Evolutionary conservation across 306 rosid species (phyloP).

Genomic region (Lathyrus oleraceus): DNA sequence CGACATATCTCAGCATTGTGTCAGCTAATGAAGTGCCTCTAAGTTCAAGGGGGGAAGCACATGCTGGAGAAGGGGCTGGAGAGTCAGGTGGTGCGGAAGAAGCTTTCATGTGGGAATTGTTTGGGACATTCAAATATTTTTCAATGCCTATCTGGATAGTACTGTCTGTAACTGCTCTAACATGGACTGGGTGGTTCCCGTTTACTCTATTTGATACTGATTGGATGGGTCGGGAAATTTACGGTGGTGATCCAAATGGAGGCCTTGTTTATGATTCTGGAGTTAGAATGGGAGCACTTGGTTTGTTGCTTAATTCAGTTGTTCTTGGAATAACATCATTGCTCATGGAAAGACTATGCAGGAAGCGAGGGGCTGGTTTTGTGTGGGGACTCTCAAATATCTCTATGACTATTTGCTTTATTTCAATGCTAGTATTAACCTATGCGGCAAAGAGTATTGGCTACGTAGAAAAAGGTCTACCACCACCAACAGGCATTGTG

Average conservation of each 20-base stretch:
- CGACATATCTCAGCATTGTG: constrained; percentile 66
- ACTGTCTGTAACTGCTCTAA: constrained; percentile 78
- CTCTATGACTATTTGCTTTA: constrained; percentile 73
- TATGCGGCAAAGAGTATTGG: constrained; percentile 68
- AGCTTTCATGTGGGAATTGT: constrained; percentile 90
- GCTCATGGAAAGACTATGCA: constrained; percentile 86
- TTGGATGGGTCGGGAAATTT: constrained; percentile 99
- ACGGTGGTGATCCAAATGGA: constrained; percentile 89
- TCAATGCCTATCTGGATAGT: constrained; percentile 70
- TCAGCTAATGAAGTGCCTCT: constrained; percentile 79
- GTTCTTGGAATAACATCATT: constrained; percentile 87
- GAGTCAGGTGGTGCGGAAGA: constrained; percentile 59
- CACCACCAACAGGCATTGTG: constrained; percentile 80
- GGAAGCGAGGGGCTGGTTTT: constrained; percentile 91
- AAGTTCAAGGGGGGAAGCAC: constrained; percentile 43
- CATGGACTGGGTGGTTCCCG: constrained; percentile 98
- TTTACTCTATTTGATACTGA: constrained; percentile 92
- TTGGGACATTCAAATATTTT: constrained; percentile 86
- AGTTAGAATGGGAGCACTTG: constrained; percentile 93
- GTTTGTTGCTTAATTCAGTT: constrained; percentile 85
- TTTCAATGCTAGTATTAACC: constrained; percentile 66
- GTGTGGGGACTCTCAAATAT: constrained; percentile 90
- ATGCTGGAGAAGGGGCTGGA: constrained; percentile 55
- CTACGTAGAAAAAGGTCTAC: constrained; percentile 49
- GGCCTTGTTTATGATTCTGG: constrained; percentile 72